Base-by-base conservation (phyloP, 176 grass and related monocot species). In the Dendrocalamus sinicus region DNA sequence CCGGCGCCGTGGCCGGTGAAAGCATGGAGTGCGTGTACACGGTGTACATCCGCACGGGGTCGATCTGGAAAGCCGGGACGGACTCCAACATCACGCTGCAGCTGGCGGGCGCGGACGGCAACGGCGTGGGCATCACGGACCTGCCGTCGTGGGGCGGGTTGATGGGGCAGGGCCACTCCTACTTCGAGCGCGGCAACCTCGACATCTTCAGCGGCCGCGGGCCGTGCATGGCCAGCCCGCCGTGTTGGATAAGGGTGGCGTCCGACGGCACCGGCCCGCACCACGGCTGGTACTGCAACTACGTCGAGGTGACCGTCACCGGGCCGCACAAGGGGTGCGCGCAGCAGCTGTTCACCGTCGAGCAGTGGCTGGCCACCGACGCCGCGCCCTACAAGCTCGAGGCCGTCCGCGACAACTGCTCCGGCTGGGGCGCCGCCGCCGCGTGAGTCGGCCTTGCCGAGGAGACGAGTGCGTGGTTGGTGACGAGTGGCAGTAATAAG, bases 151-250 rank as follows among this genome's bases (percentile, higher is more conserved):
- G 93, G 96, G 96, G 96, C 47, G 96, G 96, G 48, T 66, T 88
- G 16, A 94, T 96, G 96, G 89, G 76, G 5, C 10, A 15, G 30
- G 24, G 59, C 86, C 79, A 95, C 88, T 83, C 94, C 90, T 99
- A 96, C 92, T 99, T 92, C 90, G 93, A 94, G 88, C 85, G 96
- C 57, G 81, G 93, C 86, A 99, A 99, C 68, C 93, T 99, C 23
- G 96, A 99, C 93, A 91, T 99, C 81, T 99, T 99, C 93, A 92
- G 93, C 84, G 96, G 93, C 45, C 96, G 92, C n/a, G 96, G 93
- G 23, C 96, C 93, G 19, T 99, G 93, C 93, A 68, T 93, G 72
- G 57, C 69, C 5, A 9, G 19, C 10, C 8, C 81, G 39, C 91
- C 89, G 19, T 99, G 96, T 90, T 86, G 79, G 67, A 86, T 96